Conservation (phyloP, 2,329 filamentous ascomycete genomes). For the Geosmithia putterillii region DNA sequence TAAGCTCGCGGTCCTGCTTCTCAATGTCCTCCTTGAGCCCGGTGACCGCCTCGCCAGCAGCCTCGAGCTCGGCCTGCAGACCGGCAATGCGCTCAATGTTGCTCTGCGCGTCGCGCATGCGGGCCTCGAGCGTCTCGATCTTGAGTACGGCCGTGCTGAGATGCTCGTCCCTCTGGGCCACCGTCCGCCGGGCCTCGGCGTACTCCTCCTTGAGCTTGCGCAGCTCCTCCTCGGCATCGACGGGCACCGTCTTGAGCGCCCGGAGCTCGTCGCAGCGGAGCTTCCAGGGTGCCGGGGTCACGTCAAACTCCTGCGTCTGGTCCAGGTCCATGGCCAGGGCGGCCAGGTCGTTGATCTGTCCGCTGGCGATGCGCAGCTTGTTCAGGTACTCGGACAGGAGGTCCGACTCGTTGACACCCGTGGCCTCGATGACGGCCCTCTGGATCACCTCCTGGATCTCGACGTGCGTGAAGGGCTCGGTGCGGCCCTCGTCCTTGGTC, state of each 20-base stretch:
- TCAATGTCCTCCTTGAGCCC: slow-evolving; percentile 52
- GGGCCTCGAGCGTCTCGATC: slow-evolving; percentile 82
- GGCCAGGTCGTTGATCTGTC: slow-evolving; percentile 57
- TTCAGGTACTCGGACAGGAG: slow-evolving; percentile 56
- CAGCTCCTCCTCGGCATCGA: slow-evolving; percentile 78
- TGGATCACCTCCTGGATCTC: slow-evolving; percentile 57
- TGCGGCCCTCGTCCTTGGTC: slow-evolving; percentile 55
- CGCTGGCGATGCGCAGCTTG: slow-evolving; percentile 52
- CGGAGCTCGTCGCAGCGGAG: slow-evolving; percentile 71
- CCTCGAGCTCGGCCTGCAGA: slow-evolving; percentile 47
- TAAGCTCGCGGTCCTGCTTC: slow-evolving; percentile 55
- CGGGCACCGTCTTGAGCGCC: slow-evolving; percentile 65
- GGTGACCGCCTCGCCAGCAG: slow-evolving; percentile 34
- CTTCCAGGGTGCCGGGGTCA: slow-evolving; percentile 67
- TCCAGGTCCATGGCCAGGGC: slow-evolving; percentile 58
- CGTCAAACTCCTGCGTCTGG: slow-evolving; percentile 69
- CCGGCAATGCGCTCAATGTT: slow-evolving; percentile 60
- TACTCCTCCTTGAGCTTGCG: slow-evolving; percentile 69
- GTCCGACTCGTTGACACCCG: slow-evolving; percentile 49
- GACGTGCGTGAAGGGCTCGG: slow-evolving; percentile 50
- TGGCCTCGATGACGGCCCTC: slow-evolving; percentile 32
- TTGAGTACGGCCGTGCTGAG: slow-evolving; percentile 82
- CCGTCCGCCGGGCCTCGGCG: slow-evolving; percentile 59
- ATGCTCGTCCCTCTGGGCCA: slow-evolving; percentile 65
- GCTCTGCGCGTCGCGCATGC: slow-evolving; percentile 72